phyloP scores from a whole-genome alignment of 1,284 basidiomycete genomes.

The Cryptococcus sp. region DNA sequence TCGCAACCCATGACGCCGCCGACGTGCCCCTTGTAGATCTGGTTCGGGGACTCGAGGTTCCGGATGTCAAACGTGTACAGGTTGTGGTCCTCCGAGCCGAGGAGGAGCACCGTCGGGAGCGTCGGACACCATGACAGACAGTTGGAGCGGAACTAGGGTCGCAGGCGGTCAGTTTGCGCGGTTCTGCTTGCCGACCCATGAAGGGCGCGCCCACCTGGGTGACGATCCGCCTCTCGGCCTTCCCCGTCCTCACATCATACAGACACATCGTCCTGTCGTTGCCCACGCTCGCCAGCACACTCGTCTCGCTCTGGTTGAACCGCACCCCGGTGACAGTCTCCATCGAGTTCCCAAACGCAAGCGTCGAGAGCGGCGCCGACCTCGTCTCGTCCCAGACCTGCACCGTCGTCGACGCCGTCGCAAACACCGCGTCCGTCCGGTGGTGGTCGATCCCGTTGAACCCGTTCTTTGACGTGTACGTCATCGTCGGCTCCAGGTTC shows the following conservation, averaged over 20 bases:
- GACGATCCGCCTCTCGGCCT: constrained; percentile 83
- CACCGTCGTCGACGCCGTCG: constrained; percentile 87
- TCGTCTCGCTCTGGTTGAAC: constrained; percentile 92
- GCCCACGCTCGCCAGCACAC: constrained; percentile 87
- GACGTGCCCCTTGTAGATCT: constrained; percentile 97
- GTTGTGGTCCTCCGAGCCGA: constrained; percentile 97
- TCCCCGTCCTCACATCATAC: constrained; percentile 93
- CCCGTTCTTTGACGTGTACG: constrained; percentile 75
- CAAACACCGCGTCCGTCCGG: constrained; percentile 78
- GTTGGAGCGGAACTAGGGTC: constrained; percentile 73
- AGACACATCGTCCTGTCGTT: constrained; percentile 92
- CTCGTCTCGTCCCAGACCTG: constrained; percentile 98
- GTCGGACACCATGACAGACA: constrained; percentile 93
- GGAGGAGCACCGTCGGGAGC: constrained; percentile 82
- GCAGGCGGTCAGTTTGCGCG: too few relatives aligned
- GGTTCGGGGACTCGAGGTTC: constrained; percentile 73
- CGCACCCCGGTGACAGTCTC: constrained; percentile 84
- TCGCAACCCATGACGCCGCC: constrained; percentile 91
- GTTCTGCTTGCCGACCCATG: too few relatives aligned
- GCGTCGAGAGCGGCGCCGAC: constrained; percentile 69
- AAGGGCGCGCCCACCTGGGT: constrained; percentile 67
- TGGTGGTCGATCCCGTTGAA: constrained; percentile 97
- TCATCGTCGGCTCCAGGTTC: constrained; percentile 59
- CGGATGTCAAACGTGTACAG: constrained; percentile 97
- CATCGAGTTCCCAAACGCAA: constrained; percentile 75